These are phyloP conservation scores for Besnoitia besnoiti DNA, from an alignment of 169 alveolate species.

Conservation along the genomic window DNA sequence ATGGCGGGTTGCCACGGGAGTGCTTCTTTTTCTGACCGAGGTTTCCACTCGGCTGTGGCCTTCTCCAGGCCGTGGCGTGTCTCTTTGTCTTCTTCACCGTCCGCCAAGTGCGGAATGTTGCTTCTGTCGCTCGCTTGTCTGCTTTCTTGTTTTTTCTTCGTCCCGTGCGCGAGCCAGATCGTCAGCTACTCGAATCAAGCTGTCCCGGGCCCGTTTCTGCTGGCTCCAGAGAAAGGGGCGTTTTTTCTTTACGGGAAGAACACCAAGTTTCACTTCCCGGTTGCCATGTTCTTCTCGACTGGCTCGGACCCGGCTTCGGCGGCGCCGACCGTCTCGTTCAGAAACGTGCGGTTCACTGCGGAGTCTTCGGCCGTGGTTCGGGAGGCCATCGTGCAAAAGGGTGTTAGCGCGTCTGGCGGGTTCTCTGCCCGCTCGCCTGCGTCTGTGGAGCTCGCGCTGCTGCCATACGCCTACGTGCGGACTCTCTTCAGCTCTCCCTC, in stretches of 20 bases:
- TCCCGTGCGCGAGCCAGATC: slow-evolving; percentile 3
- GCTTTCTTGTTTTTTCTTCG: neutral
- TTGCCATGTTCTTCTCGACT: neutral
- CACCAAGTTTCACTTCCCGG: neutral
- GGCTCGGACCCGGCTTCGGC: neutral
- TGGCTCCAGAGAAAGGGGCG: neutral
- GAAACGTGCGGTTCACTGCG: neutral
- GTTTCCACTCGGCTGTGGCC: neutral
- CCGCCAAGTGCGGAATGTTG: too few relatives aligned
- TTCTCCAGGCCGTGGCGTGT: neutral
- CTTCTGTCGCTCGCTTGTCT: neutral
- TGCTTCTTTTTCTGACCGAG: neutral
- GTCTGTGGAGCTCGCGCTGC: slow-evolving; percentile 1
- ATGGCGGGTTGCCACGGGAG: neutral
- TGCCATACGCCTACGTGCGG: neutral
- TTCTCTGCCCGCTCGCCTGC: slow-evolving; percentile 23
- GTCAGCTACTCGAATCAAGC: neutral
- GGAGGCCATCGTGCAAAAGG: neutral
- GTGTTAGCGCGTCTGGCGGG: neutral
- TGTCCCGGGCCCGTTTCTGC: neutral
- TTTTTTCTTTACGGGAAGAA: slow-evolving; percentile 19
- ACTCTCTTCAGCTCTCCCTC: slow-evolving; percentile 8
- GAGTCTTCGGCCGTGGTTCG: neutral
- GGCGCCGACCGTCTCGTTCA: neutral
- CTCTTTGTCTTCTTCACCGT: neutral